These are phyloP conservation scores for Polysphondylium violaceum DNA, from an alignment of 78 protist species.

Conservation along the genomic window DNA sequence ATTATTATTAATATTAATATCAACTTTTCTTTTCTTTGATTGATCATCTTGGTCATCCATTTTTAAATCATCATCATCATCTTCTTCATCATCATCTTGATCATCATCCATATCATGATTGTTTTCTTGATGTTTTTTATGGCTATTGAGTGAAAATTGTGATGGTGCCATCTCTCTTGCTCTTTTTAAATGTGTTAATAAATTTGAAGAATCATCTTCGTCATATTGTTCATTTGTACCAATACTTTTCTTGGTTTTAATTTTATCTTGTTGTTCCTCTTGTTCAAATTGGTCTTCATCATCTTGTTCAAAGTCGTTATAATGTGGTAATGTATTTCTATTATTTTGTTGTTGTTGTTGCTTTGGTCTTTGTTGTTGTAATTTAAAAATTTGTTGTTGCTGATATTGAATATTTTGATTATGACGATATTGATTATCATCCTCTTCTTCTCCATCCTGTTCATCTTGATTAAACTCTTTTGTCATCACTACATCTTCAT, in stretches of 20 bases:
- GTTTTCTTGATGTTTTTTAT: background rate
- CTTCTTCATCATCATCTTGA: background rate
- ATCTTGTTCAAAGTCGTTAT: background rate
- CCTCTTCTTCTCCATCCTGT: background rate
- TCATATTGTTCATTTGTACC: no score
- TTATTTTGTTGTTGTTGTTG: background rate
- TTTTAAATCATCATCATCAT: background rate
- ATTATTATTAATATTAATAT: background rate
- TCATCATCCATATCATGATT: background rate
- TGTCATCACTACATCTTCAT: background rate
- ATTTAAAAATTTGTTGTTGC: background rate
- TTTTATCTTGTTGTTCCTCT: background rate
- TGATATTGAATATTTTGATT: background rate
- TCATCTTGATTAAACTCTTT: background rate
- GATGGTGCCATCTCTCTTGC: background rate
- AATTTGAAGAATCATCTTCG: conserved; percentile 9
- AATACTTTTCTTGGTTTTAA: no score
- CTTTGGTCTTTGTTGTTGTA: conserved; percentile 23
- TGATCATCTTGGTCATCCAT: background rate
- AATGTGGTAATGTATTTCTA: background rate
- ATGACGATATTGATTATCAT: background rate
- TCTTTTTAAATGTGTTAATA: conserved; percentile 30
- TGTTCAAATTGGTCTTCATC: background rate
- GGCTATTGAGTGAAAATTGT: background rate
- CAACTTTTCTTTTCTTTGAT: background rate